Conservation (phyloP, 1,139 yeast species). For the Petasospora fabianii region DNA sequence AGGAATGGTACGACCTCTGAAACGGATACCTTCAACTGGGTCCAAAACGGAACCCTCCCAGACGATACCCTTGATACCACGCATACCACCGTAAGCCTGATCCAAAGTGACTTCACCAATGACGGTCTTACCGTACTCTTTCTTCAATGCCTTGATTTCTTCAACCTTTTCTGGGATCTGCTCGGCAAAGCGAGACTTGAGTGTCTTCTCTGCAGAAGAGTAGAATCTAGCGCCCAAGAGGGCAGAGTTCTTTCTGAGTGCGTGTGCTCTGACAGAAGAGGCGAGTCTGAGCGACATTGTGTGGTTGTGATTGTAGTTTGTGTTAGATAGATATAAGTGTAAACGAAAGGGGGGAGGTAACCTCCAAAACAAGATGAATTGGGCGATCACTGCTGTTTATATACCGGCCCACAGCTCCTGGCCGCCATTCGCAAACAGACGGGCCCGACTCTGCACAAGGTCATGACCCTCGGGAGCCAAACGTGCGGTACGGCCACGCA, state of each 20-base stretch:
- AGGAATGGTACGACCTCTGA: slow-evolving; percentile 97
- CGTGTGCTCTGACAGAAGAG: slow-evolving; percentile 20
- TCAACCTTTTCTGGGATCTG: slow-evolving; percentile 89
- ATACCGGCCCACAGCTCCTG: too few species aligned
- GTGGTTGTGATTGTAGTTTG: neutral
- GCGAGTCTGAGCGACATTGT: slow-evolving; percentile 28
- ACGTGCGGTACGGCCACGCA: slow-evolving; percentile 3
- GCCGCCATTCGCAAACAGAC: slow-evolving; percentile 7
- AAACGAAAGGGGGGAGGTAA: too few species aligned
- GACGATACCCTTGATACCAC: slow-evolving; percentile 95
- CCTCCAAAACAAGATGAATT: too few species aligned
- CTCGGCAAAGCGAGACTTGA: slow-evolving; percentile 92
- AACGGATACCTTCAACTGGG: slow-evolving; percentile 96
- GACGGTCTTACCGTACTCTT: slow-evolving; percentile 83
- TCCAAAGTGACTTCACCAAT: slow-evolving; percentile 93
- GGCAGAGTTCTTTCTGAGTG: slow-evolving; percentile 19
- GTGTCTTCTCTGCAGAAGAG: slow-evolving; percentile 46
- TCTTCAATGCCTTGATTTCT: slow-evolving; percentile 84
- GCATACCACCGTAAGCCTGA: slow-evolving; percentile 99
- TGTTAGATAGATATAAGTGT: too few species aligned
- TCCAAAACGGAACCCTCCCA: slow-evolving; percentile 99
- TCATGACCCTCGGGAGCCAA: slow-evolving; percentile 6
- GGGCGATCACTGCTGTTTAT: neutral
- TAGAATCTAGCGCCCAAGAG: slow-evolving; percentile 26
- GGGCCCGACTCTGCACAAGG: slow-evolving; percentile 13